phyloP scores from a whole-genome alignment of 192 early-diverging fungal genomes.

The Gaertneriomyces sp. region DNA sequence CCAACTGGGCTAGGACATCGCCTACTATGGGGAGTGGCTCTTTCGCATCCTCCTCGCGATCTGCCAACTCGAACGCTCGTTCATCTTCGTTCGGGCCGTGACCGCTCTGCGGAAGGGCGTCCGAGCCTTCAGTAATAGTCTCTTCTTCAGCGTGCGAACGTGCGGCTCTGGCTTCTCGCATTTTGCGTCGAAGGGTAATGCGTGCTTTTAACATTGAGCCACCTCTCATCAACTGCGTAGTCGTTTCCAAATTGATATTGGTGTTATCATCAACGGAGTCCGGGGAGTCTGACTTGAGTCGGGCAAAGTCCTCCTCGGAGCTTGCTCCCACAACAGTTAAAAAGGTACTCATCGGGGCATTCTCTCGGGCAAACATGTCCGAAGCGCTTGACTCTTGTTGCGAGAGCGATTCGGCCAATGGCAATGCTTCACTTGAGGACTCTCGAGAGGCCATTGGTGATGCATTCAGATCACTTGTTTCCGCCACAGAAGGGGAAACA shows the following conservation, averaged over 20 bases:
- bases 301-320: slow-evolving; percentile 13
- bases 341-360: slow-evolving; percentile 15
- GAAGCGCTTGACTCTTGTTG: slow-evolving; percentile 4
- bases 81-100: too few relatives aligned
- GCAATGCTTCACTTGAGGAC: slow-evolving; percentile 2
- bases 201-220: slow-evolving; percentile 19
- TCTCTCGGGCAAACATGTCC: slow-evolving; percentile 2
- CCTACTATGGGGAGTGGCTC: too few relatives aligned
- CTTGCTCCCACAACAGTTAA: slow-evolving; percentile 11
- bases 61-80: too few relatives aligned
- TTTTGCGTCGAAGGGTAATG: slow-evolving; percentile 13
- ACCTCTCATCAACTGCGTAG: slow-evolving; percentile 14
- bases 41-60: too few relatives aligned
- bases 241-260: slow-evolving; percentile 9
- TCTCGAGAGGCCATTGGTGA: slow-evolving; percentile 6
- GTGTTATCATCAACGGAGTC: slow-evolving; percentile 4
- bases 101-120: too few relatives aligned
- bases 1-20: too few relatives aligned
- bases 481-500: background rate
- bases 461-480: background rate
- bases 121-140: too few relatives aligned
- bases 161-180: background rate
- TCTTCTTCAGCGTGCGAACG: too few relatives aligned
- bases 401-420: background rate
- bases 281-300: slow-evolving; percentile 19